Evolutionary conservation across 768 basidiomycete genomes (phyloP), one percentile per base, ranked within the genome.

Genomic region (Obba rivulosa): DNA sequence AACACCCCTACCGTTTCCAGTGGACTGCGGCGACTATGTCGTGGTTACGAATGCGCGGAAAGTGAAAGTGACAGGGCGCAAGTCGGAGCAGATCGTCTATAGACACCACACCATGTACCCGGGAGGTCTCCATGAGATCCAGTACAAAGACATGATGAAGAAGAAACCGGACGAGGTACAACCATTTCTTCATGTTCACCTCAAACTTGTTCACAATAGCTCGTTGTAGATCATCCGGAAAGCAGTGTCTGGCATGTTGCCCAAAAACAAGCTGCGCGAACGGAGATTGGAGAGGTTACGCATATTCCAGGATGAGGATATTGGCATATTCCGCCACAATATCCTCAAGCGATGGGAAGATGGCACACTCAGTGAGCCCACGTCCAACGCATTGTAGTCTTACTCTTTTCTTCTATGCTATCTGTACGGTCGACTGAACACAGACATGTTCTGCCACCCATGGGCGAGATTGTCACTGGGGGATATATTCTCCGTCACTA

Each of bases 21-120:
- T 88, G 55, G 96, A 99, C 68, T 93, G 91, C 47, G 96, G 96
- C 8, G 96, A 99, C 80, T 97, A 97, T 62, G 92, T 98, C 24
- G 80, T 97, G 20, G 93, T 99, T 7, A 95, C 92, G 24, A 91
- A 97, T 63, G 87, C 92, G 2, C 72, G 79, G 47, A 78, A 83
- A 8, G 76, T 98, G 55, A 80, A 82, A 60, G 87, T 96, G 34
- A 90, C 94, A 1, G 96, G 96, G 35, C 80, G 80, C 62, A 99
- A 98, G 69, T 78, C 80, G 4, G 79, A 90, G 54, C 91, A 97
- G 61, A 74, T 92, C 56, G 62, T 94, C 16, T 99, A 91, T 71
- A 72, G 87, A 38, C 87, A 90, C 60, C 92, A 98, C 63, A 77
- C 93, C 0, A 92, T 92, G 81, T 97, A 77, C 61, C 88, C 93